Evolutionary conservation across 805 yeast genomes (phyloP).

Genomic region (Pichia insulana): DNA sequence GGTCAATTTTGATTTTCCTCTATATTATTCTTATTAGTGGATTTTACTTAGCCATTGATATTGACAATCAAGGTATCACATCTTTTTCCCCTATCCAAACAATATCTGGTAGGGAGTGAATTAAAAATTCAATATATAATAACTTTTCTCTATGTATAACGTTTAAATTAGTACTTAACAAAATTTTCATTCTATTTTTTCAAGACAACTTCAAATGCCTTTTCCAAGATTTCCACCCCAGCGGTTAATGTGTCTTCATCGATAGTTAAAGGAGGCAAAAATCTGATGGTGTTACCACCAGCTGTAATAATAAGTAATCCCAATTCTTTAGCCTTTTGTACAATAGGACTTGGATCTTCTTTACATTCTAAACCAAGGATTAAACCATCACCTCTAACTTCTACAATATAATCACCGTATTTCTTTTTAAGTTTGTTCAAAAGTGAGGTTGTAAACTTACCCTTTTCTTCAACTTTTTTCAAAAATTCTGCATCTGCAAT

Average conservation of each 20-base stretch:
- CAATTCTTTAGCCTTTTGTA: conserved; percentile 60
- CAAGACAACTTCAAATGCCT: conserved; percentile 37
- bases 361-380: conserved; percentile 75
- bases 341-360: conserved; percentile 54
- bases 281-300: conserved; percentile 82
- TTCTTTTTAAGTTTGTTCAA: conserved; percentile 42
- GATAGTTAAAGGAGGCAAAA: conserved; percentile 88
- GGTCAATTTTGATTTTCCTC: conserved; percentile 73
- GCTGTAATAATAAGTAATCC: conserved; percentile 86
- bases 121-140: neutral
- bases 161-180: neutral
- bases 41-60: conserved; percentile 54
- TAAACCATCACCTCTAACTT: conserved; percentile 82
- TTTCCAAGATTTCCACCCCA: conserved; percentile 64
- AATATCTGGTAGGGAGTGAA: conserved; percentile 2
- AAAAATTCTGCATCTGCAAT: conserved; percentile 57
- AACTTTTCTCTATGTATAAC: neutral
- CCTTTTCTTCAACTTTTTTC: conserved; percentile 48
- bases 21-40: conserved; percentile 73
- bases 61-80: conserved; percentile 20
- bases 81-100: neutral
- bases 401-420: conserved; percentile 53
- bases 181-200: neutral
- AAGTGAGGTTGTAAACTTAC: conserved; percentile 45
- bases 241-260: conserved; percentile 56